Conservation (phyloP, 129 eudicot species). For the Chrysanthemum makinoi region DNA sequence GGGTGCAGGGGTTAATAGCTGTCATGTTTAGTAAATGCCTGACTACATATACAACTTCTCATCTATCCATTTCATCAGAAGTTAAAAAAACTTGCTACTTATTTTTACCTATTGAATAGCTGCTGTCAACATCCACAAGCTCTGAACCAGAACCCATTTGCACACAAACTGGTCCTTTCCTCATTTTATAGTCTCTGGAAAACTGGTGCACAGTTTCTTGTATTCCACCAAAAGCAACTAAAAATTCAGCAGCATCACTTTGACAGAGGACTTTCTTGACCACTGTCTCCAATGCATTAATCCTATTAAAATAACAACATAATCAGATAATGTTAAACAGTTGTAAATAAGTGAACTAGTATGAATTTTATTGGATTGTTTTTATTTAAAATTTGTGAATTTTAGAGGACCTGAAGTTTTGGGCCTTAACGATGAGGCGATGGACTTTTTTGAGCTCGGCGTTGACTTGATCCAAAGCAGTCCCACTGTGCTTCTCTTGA, state of each 20-base stretch:
- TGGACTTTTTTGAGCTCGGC: conserved; percentile 84
- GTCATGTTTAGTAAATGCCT: conserved; percentile 26
- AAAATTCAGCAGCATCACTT: conserved; percentile 79
- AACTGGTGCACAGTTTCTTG: conserved; percentile 76
- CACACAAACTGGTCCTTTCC: conserved; percentile 55
- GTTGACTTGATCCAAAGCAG: conserved; percentile 38
- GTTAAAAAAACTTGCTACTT: background rate
- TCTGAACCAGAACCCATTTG: conserved; percentile 31
- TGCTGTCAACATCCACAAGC: conserved; percentile 24
- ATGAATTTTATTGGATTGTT: background rate
- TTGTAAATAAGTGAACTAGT: background rate
- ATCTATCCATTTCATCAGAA: conserved; percentile 30
- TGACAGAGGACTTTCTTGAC: conserved; percentile 68
- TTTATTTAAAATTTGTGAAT: background rate
- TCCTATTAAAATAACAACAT: conserved; percentile 37
- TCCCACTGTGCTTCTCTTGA: conserved; percentile 22
- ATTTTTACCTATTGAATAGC: conserved; percentile 22
- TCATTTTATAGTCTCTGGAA: conserved; percentile 42
- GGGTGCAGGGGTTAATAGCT: conserved; percentile 17
- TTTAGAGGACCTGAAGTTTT: conserved; percentile 69
- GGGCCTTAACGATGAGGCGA: conserved; percentile 77
- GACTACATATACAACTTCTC: conserved; percentile 19
- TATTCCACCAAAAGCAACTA: conserved; percentile 66
- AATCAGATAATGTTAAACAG: background rate
- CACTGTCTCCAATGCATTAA: conserved; percentile 72